These are phyloP conservation scores for Apiotrichum sp. DNA, from an alignment of 1,284 basidiomycete genomes.

Conservation along the genomic window DNA sequence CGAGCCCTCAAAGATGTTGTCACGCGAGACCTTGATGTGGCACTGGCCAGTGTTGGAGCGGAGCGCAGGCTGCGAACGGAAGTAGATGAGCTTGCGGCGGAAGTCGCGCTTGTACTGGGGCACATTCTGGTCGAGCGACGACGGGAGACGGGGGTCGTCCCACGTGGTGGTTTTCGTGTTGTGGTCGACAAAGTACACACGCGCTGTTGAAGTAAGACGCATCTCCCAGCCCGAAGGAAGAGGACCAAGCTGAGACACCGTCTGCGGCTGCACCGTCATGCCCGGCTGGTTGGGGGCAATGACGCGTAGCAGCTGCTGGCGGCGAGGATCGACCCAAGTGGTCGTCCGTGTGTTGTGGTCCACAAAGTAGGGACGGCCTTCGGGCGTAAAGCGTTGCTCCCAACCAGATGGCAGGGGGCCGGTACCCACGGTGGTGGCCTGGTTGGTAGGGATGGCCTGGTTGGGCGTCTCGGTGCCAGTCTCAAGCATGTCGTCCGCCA, in stretches of 20 bases:
- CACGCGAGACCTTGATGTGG: conserved; percentile 89
- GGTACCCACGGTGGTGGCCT: conserved; percentile 66
- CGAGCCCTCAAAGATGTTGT: conserved; percentile 92
- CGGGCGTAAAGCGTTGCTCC: conserved; percentile 97
- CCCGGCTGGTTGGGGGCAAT: conserved; percentile 79
- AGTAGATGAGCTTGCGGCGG: conserved; percentile 96
- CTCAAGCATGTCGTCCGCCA: conserved; percentile 74
- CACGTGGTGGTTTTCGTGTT: conserved; percentile 89
- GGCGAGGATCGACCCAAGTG: conserved; percentile 96
- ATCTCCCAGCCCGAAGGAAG: conserved; percentile 97
- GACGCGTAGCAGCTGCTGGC: conserved; percentile 74
- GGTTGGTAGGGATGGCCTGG: conserved; percentile 36
- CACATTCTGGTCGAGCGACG: conserved; percentile 68
- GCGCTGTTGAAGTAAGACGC: conserved; percentile 84
- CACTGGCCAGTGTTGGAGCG: conserved; percentile 84
- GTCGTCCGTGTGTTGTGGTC: conserved; percentile 94
- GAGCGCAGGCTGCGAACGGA: conserved; percentile 94
- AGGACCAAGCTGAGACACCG: conserved; percentile 85
- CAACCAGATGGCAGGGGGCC: conserved; percentile 88
- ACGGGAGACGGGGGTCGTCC: conserved; percentile 87
- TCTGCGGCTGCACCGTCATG: conserved; percentile 66
- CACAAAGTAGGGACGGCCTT: conserved; percentile 95
- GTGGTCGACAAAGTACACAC: conserved; percentile 95
- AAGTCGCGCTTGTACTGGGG: conserved; percentile 99
- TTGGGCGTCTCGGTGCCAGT: conserved; percentile 25